Percentiles rank a stretch among this genome's conserved stretches.
These are phyloP conservation scores for Clathrus columnatus DNA, from an alignment of 768 basidiomycete genomes.

Conservation along the genomic window DNA sequence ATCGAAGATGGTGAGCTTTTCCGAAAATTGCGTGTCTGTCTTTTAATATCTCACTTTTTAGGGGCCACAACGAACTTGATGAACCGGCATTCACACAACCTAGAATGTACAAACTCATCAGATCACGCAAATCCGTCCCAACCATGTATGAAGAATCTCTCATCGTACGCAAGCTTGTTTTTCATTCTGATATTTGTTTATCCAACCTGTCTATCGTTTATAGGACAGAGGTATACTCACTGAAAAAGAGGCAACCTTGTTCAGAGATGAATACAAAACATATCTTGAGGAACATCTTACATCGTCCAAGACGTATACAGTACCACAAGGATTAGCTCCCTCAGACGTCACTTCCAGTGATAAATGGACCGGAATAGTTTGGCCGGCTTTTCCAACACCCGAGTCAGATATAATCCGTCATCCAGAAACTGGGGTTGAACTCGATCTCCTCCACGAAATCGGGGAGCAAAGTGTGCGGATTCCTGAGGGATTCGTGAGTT, in stretches of 20 bases:
- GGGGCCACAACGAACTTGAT: conserved; percentile 87
- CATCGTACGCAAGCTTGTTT: conserved; percentile 37
- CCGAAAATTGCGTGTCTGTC: not conserved
- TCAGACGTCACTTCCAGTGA: conserved; percentile 45
- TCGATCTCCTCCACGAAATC: conserved; percentile 42
- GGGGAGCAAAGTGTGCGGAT: conserved; percentile 61
- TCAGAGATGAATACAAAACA: conserved; percentile 51
- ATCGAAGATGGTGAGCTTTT: conserved; percentile 60
- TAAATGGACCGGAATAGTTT: conserved; percentile 57
- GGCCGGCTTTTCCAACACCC: conserved; percentile 42
- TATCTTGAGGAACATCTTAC: conserved; percentile 57
- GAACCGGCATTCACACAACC: conserved; percentile 83
- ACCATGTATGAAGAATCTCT: conserved; percentile 74
- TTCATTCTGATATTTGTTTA: not conserved
- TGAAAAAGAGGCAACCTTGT: conserved; percentile 34
- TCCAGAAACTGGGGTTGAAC: conserved; percentile 62
- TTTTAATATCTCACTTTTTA: conserved; percentile 15
- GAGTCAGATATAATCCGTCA: conserved; percentile 35
- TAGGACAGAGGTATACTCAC: conserved; percentile 48
- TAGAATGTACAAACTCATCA: conserved; percentile 85
- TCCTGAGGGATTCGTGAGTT: conserved; percentile 54
- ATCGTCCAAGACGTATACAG: conserved; percentile 36
- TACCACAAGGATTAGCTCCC: conserved; percentile 21
- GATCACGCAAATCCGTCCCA: conserved; percentile 67
- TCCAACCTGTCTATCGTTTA: conserved; percentile 8